Base-by-base conservation (phyloP, 2,329 filamentous ascomycete genomes). In the Xylariaceae sp. region DNA sequence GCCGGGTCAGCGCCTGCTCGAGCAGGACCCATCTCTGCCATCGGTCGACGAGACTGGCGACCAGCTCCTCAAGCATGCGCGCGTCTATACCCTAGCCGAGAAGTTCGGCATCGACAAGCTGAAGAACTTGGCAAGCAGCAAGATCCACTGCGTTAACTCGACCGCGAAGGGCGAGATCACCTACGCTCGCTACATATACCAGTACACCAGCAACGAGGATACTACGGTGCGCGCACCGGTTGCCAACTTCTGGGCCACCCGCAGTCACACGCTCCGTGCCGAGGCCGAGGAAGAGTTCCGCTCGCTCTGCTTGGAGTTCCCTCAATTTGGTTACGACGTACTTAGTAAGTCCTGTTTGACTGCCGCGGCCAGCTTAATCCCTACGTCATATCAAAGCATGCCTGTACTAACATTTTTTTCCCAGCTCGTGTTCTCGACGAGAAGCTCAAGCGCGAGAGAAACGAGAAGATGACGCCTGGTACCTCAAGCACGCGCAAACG, bases 311-410 rank as follows among this genome's bases (percentile, higher is more conserved):
- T 78, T 96, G 72, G 90, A 96, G 76, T 92, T 88, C 72, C 93
- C 93, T 16, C 89, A 96, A 71, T 97, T 97, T 72, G 90, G 90
- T 70, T 97, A 93, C 78, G 93, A 97, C 74, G 90, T 98, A 53
- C 84, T 97, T 58, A 92, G 86, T 91, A 79, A 65, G 82, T 78
- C 52, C 21, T 19, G 11, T 39, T 9, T 31, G n/a, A 3, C 49
- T n/a, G 9, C 16, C 17, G 23, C 28, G 16, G 33, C 45, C 12
- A 11, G 24, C 24, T 24, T 34, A 2, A 7, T 29, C 31, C 19
- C 29, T 23, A 51, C 61, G 60, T 31, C 46, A 37, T n/a, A 44
- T 23, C 44, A 24, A 26, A 17, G 2, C 21, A 21, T 51, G 23
- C 11, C 12, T 29, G 29, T 53, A 36, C 14, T 58, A 43, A 58